Conservation (phyloP, 176 grass and related monocot species). For the Paspalum notatum region DNA sequence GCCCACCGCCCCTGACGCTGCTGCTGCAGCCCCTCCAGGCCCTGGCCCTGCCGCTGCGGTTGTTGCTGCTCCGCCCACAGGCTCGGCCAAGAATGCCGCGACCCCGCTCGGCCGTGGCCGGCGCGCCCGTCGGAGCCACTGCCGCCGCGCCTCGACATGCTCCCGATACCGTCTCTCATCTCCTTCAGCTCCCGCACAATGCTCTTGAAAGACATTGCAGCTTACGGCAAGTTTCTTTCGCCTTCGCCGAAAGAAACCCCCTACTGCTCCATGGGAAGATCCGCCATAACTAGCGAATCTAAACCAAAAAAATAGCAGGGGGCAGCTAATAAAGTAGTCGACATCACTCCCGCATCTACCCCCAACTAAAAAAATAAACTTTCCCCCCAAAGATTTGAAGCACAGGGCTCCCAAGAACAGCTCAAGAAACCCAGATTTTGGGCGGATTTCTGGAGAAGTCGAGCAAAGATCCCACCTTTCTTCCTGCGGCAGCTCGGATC, state of each 20-base stretch:
- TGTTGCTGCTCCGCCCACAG: constrained; percentile 55
- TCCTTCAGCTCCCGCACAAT: constrained; percentile 91
- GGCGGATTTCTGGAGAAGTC: constrained; percentile 27
- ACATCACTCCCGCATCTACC: constrained; percentile 41
- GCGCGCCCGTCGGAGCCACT: constrained; percentile 43
- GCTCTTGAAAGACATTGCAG: constrained; percentile 84
- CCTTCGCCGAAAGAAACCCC: constrained; percentile 24
- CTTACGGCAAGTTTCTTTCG: constrained; percentile 20
- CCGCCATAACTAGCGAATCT: constrained; percentile 45
- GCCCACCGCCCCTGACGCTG: constrained; percentile 83
- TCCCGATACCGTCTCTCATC: constrained; percentile 86
- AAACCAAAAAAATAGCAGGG: constrained; percentile 37
- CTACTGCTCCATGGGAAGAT: constrained; percentile 51
- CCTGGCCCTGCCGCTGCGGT: constrained; percentile 41
- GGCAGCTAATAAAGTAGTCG: constrained; percentile 50
- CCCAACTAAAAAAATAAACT: constrained; percentile 24
- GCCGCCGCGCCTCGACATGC: constrained; percentile 71
- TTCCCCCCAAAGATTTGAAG: constrained; percentile 34
- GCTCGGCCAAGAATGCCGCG: constrained; percentile 64
- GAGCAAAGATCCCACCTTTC: constrained; percentile 37
- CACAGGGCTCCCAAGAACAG: constrained; percentile 23
- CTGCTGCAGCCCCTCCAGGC: constrained; percentile 50
- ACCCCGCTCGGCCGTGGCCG: constrained; percentile 46
- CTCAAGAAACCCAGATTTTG: constrained; percentile 3
- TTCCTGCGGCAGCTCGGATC: constrained; percentile 42